Percentiles rank a stretch among this genome's conserved stretches.
Conservation (phyloP, 805 yeast genomes). For the Isabelozyma gotoi region DNA sequence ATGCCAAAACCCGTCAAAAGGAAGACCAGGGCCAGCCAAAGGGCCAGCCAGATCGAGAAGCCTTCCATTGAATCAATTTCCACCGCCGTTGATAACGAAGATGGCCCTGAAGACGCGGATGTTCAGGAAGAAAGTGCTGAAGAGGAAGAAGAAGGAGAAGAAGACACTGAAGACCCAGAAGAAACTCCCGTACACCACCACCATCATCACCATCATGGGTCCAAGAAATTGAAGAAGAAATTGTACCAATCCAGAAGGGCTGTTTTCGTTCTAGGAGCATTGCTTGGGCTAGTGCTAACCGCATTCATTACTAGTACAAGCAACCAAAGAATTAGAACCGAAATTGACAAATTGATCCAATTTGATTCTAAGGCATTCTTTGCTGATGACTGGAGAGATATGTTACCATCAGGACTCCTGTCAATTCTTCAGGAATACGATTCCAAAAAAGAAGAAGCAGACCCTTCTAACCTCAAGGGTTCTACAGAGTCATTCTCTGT, state of each 20-base stretch:
- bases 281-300: constrained; percentile 68
- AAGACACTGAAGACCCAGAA: not conserved
- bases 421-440: constrained; percentile 59
- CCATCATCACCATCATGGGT: not conserved
- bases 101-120: not conserved
- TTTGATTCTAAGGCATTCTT: constrained; percentile 59
- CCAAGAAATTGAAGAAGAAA: constrained; percentile 13
- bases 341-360: constrained; percentile 48
- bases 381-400: constrained; percentile 71
- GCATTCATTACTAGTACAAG: constrained; percentile 49
- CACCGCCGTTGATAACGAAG: not conserved
- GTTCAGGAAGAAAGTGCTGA: not conserved
- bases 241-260: constrained; percentile 54
- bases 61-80: not conserved
- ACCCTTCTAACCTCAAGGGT: constrained; percentile 37
- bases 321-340: constrained; percentile 42
- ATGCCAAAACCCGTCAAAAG: not conserved
- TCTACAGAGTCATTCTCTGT: constrained; percentile 85
- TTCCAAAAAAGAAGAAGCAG: constrained; percentile 24
- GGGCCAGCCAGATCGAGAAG: not conserved
- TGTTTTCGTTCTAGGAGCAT: constrained; percentile 67
- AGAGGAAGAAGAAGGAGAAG: not conserved
- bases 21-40: not conserved
- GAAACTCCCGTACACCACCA: not conserved
- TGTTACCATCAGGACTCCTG: constrained; percentile 65